phyloP scores from a whole-genome alignment of 495 filamentous ascomycete species.

The Monascus purpureus region DNA sequence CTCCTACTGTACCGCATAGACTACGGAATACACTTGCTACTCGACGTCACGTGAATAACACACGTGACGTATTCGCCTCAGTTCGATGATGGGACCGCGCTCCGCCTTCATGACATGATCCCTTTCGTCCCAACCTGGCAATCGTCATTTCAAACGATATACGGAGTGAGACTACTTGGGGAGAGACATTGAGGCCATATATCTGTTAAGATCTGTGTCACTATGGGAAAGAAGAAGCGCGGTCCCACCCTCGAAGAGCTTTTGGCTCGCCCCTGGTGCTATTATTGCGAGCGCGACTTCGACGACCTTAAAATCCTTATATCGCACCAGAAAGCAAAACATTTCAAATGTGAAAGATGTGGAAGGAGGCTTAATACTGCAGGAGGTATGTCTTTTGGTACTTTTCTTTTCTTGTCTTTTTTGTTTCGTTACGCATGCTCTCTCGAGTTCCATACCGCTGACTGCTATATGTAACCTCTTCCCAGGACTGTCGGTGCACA shows the following conservation, averaged over 20 bases:
- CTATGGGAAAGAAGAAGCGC: slow-evolving; percentile 74
- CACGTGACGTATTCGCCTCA: background rate
- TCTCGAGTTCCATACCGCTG: too few species aligned
- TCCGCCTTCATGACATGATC: too few species aligned
- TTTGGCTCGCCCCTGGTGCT: slow-evolving; percentile 84
- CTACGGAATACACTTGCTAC: too few species aligned
- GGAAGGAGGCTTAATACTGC: slow-evolving; percentile 81
- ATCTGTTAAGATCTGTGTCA: slow-evolving; percentile 1
- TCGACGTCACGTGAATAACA: background rate
- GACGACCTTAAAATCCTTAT: slow-evolving; percentile 94
- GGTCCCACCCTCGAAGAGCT: slow-evolving; percentile 80
- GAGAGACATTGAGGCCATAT: background rate
- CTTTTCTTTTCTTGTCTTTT: background rate
- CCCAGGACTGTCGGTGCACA: slow-evolving; percentile 83
- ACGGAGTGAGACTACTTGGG: too few species aligned
- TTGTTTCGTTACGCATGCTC: slow-evolving; percentile 5
- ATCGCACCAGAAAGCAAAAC: slow-evolving; percentile 93
- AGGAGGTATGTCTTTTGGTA: slow-evolving; percentile 54
- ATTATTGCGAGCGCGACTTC: slow-evolving; percentile 98
- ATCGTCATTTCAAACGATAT: background rate
- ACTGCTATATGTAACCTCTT: too few species aligned
- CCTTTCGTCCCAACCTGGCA: too few species aligned
- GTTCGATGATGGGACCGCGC: too few species aligned
- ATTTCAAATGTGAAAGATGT: slow-evolving; percentile 93
- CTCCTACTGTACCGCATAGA: too few species aligned